Conservation (phyloP, 768 basidiomycete species). For the Trametes villosa region DNA sequence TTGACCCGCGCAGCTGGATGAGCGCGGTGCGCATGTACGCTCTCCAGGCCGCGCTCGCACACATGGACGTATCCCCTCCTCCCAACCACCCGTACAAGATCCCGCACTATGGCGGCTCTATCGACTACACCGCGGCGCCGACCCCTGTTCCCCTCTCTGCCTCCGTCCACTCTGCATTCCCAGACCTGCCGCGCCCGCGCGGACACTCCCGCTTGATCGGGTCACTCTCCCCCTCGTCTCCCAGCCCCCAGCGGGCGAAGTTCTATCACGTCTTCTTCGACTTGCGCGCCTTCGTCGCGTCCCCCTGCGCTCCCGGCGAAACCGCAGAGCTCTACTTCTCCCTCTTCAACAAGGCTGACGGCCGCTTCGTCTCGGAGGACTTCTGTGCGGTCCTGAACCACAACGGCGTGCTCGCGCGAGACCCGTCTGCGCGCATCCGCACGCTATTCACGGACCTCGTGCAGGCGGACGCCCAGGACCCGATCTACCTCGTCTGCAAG, state of each 20-base stretch:
- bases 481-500: constrained; percentile 87
- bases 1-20: constrained; percentile 83
- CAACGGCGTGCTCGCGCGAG: constrained; percentile 84
- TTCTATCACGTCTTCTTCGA: constrained; percentile 94
- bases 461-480: constrained; percentile 80
- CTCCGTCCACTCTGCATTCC: constrained; percentile 65
- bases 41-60: constrained; percentile 84
- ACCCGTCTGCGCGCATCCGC: constrained; percentile 74
- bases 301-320: constrained; percentile 88
- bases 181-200: constrained; percentile 51
- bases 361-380: constrained; percentile 92
- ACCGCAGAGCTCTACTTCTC: constrained; percentile 94
- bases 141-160: constrained; percentile 46
- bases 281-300: constrained; percentile 89
- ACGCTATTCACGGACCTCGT: constrained; percentile 93
- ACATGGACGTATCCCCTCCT: constrained; percentile 56
- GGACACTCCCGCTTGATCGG: constrained; percentile 39
- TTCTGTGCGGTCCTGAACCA: constrained; percentile 90
- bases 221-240: constrained; percentile 35
- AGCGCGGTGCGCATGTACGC: constrained; percentile 91
- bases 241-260: constrained; percentile 45
- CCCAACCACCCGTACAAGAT: constrained; percentile 40
- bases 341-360: constrained; percentile 82
- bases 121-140: constrained; percentile 53
- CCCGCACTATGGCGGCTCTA: constrained; percentile 41